Evolutionary conservation across 345 rosid genomes (phyloP).

Genomic region (Ailanthus altissimus): DNA sequence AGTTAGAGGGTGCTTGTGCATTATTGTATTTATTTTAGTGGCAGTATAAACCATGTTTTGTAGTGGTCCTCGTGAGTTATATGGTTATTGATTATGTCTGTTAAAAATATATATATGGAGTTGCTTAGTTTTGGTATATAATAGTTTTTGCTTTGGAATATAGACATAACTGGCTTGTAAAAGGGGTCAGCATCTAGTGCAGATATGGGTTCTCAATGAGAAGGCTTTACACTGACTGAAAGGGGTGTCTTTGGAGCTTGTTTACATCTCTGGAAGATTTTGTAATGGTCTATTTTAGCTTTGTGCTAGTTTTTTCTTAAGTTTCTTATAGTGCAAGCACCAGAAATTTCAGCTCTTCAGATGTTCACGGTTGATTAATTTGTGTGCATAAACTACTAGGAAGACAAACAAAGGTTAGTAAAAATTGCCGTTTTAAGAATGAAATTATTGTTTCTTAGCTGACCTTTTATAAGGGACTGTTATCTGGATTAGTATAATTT

Average conservation of each 20-base stretch:
- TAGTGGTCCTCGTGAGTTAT: background rate
- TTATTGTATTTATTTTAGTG: background rate
- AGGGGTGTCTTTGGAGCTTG: background rate
- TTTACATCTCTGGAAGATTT: background rate
- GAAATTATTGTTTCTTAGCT: background rate
- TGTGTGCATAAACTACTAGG: background rate
- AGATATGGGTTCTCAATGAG: too few relatives aligned
- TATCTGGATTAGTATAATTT: background rate
- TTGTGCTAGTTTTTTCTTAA: background rate
- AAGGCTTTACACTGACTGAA: background rate
- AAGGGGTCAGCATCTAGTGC: background rate
- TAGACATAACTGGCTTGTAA: background rate
- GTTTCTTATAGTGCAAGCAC: background rate
- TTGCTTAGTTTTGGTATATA: background rate
- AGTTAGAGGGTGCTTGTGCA: background rate
- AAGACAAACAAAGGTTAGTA: too few relatives aligned
- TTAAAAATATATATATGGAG: too few relatives aligned
- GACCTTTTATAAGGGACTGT: background rate
- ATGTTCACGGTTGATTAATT: background rate
- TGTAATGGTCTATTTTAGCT: background rate
- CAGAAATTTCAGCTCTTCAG: background rate
- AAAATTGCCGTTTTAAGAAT: background rate
- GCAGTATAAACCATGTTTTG: background rate
- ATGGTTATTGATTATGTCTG: too few relatives aligned
- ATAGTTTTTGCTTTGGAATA: background rate